Conservation (phyloP, 2,329 filamentous ascomycete species). For the Xylariales sp. region DNA sequence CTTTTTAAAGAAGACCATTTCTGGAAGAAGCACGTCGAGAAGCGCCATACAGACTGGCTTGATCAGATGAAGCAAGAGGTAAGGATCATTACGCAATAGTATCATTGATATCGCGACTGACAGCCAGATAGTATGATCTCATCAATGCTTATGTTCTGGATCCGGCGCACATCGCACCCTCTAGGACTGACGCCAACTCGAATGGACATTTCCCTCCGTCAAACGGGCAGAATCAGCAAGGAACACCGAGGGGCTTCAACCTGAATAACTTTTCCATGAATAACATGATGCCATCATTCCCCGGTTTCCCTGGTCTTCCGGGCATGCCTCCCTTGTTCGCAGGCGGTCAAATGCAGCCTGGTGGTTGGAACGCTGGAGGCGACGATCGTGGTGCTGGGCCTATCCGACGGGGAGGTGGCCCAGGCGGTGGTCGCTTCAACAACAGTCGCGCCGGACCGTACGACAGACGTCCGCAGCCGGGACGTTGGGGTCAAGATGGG, state of each 20-base stretch:
- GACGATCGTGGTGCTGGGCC: conserved; percentile 58
- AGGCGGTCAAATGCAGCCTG: conserved; percentile 36
- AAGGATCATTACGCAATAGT: no score
- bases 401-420: conserved; percentile 63
- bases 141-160: conserved; percentile 95
- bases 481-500: conserved; percentile 43
- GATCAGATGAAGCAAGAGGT: conserved; percentile 79
- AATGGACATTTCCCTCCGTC: conserved; percentile 90
- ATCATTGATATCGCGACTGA: conserved; percentile 12
- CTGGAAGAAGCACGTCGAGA: conserved; percentile 97
- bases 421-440: conserved; percentile 50
- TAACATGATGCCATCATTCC: conserved; percentile 52
- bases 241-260: conserved; percentile 90
- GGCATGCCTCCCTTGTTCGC: conserved; percentile 50
- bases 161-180: conserved; percentile 89
- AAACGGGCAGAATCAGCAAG: conserved; percentile 69
- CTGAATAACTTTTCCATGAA: conserved; percentile 66
- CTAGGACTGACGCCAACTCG: conserved; percentile 87
- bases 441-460: conserved; percentile 68
- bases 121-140: conserved; percentile 62
- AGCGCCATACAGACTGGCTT: conserved; percentile 86
- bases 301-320: conserved; percentile 52
- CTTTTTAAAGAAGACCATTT: conserved; percentile 96
- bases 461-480: conserved; percentile 60
- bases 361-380: conserved; percentile 46